Base-by-base conservation (phyloP, 805 yeast species). In the Ogataea paradorogensis region DNA sequence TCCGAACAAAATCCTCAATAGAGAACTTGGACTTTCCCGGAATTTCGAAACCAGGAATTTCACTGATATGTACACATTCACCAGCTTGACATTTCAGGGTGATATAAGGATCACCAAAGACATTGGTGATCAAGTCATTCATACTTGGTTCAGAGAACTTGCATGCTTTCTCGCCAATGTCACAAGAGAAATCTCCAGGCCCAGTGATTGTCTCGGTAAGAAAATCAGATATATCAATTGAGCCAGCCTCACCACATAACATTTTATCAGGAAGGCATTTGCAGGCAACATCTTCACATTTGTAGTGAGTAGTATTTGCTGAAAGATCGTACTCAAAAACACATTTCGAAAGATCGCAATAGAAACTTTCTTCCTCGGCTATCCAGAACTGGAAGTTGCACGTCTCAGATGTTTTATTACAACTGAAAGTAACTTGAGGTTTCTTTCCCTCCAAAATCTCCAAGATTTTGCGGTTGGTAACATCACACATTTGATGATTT, bases 341-440 rank as follows among this genome's bases (percentile, higher is more conserved):
- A 68, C 99, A 93, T n/a, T 70, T 64, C 38, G 72, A 63, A 50
- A 93, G 73, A 33, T 83, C 93, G 68, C 99, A 93, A 61, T 78
- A 93, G 61, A 93, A 93, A 44, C 95, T 82, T 61, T 93, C 99
- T 31, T 73, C 67, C 59, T 88, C 78, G 51, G 82, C 96, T 48
- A 93, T 87, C 99, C 99, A 93, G 58, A 93, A 88, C 62, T 93
- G 98, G 65, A 93, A 88, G 59, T 88, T 80, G 65, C 99, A 93
- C 9, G 62, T 62, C 13, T 65, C 73, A 0, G 77, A 66, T 1
- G 83, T 73, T 52, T 71, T 77, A 56, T 86, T 80, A 67, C 99
- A 93, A 27, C 88, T 76, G 63, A 93, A 91, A 0, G 96, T 89
- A 3, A 87, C 96, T 57, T 91, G 95, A 2, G 99, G 98, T 37